Conservation (phyloP, 192 early-diverging fungal species). For the Coemansia sp. region DNA sequence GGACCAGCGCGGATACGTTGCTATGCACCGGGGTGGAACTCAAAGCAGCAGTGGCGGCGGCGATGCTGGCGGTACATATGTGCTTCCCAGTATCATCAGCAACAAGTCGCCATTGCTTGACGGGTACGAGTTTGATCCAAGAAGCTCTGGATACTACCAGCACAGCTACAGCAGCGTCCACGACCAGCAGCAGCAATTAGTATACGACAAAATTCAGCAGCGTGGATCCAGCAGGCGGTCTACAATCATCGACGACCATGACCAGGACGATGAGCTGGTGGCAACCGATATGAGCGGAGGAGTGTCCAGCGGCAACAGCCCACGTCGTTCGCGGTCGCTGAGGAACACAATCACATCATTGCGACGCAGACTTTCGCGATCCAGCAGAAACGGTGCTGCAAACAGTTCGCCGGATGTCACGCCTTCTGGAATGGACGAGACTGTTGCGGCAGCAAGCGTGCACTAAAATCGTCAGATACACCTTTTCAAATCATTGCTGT, state of each 20-base stretch:
- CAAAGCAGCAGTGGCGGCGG: background rate
- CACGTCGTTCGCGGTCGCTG: slow-evolving; percentile 45
- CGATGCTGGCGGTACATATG: slow-evolving; percentile 11
- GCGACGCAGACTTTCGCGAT: slow-evolving; percentile 41
- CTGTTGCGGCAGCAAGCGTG: slow-evolving; percentile 16
- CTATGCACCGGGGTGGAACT: too few relatives aligned
- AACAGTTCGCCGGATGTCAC: slow-evolving; percentile 26
- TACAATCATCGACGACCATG: background rate
- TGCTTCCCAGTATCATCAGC: slow-evolving; percentile 29
- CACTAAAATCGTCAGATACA: slow-evolving; percentile 10
- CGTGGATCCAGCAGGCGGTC: background rate
- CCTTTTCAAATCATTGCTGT: background rate
- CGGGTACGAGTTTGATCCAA: slow-evolving; percentile 29
- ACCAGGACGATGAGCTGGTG: slow-evolving; percentile 12
- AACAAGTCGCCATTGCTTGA: slow-evolving; percentile 41
- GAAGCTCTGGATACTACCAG: background rate
- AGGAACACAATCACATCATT: slow-evolving; percentile 53
- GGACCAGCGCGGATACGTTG: slow-evolving; percentile 5
- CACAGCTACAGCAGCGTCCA: slow-evolving; percentile 5
- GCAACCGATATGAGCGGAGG: slow-evolving; percentile 2
- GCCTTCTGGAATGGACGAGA: slow-evolving; percentile 18
- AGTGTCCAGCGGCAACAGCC: slow-evolving; percentile 31
- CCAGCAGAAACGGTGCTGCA: slow-evolving; percentile 26
- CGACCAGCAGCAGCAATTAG: slow-evolving; percentile 12
- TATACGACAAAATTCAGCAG: background rate